Evolutionary conservation across 1,284 basidiomycete genomes (phyloP), one percentile per base, ranked within the genome.

Genomic region (Coniophora puteana): DNA sequence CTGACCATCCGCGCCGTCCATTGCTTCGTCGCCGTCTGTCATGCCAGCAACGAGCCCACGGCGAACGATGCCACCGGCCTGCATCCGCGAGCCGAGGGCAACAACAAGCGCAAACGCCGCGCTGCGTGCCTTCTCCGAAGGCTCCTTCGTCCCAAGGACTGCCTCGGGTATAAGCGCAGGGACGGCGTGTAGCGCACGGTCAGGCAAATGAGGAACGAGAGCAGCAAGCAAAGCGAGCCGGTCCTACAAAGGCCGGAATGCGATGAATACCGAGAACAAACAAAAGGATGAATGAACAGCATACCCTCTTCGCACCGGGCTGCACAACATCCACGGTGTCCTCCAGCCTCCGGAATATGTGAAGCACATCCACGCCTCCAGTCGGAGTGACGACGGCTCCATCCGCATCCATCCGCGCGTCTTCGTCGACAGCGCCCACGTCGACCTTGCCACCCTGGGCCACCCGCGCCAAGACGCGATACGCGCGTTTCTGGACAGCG

Each of bases 61-160:
- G 59, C 84, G 85, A 33, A 99, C 88, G 3, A 83, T 66, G 36
- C 95, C 96, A 20, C 93, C 96, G 42, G 76, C 66, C 18, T 75
- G 73, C 93, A 99, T 97, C 69, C 94, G 97, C 55, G 76, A 72
- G 8, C 90, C 96, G 90, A 99, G 95, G 16, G 79, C 77, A 2
- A 99, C 81, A 33, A 99, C 77, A 35, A 97, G 67, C 27, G 94
- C 91, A 59, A 95, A 99, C 1, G 94, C 94, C 8, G 86, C 89
- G 46, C 77, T 78, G 36, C 96, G 78, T 0, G 93, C 87, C 53
- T 91, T 92, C 61, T 95, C 93, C 26, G 96, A 97, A 7, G 93
- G 90, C 62, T 99, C 96, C 62, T 99, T 99, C 21, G 94, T 98
- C 2, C 92, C 94, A n/a, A 99, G 70, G 4, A 98, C 89, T 12